These are phyloP conservation scores for Cyclotella baltica DNA, from an alignment of 108 stramenopile species.

Conservation along the genomic window DNA sequence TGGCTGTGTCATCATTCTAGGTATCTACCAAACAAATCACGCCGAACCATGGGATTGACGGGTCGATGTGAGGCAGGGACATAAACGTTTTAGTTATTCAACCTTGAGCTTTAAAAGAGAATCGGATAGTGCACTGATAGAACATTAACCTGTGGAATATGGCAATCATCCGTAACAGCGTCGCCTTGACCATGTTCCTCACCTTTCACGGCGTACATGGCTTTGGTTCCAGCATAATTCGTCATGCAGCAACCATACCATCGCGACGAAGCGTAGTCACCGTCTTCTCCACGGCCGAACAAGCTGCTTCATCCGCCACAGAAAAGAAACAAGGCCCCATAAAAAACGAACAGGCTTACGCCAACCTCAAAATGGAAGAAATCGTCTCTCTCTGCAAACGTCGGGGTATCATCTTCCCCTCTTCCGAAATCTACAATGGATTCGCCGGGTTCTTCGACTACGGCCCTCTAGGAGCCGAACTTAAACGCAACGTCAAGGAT, in stretches of 20 bases:
- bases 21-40: no score
- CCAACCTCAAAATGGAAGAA: conserved; percentile 81
- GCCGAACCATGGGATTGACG: no score
- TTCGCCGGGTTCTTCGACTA: conserved; percentile 98
- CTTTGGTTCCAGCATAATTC: conserved; percentile 26
- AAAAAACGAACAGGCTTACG: conserved; percentile 23
- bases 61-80: no score
- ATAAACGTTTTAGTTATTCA: no score
- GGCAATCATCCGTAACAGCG: conserved; percentile 14
- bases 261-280: conserved; percentile 27
- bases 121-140: no score
- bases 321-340: conserved; percentile 9
- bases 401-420: conserved; percentile 96
- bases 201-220: conserved; percentile 31
- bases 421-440: conserved; percentile 97
- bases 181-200: conserved; percentile 50
- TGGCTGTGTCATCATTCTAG: no score
- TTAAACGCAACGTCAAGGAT: conserved; percentile 92
- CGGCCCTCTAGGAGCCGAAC: conserved; percentile 93
- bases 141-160: not conserved
- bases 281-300: conserved; percentile 46
- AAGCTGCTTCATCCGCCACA: not conserved
- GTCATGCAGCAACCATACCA: not conserved
- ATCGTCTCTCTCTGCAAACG: conserved; percentile 93
- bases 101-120: no score